A percentile compares a stretch with the other conserved stretches of the same genome.
These are phyloP conservation scores for Glutinoglossum americanum DNA, from an alignment of 495 filamentous ascomycete species.

Conservation along the genomic window DNA sequence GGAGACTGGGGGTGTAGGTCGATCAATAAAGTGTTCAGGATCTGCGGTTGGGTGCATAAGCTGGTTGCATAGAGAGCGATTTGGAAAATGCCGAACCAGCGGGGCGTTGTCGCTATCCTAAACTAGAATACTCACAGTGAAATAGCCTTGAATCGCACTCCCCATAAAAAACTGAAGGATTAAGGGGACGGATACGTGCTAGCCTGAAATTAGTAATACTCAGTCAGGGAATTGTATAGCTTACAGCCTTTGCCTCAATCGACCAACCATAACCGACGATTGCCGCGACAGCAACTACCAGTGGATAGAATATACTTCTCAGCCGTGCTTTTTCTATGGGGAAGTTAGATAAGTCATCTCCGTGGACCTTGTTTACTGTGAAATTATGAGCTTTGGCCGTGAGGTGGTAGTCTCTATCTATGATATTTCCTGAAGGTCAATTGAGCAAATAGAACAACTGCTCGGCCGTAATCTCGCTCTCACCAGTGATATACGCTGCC, in stretches of 20 bases:
- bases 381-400: no score
- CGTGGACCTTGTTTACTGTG: slow-evolving; percentile 24
- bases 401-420: no score
- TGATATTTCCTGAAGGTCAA: no score
- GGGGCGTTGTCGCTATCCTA: no score
- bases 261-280: slow-evolving; percentile 37
- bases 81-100: no score
- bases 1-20: slow-evolving; percentile 25
- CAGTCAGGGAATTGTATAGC: no score
- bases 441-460: no score
- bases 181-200: slow-evolving; percentile 25
- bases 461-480: no score
- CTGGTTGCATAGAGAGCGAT: no score
- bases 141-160: slow-evolving; percentile 28
- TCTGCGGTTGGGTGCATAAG: no score
- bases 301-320: slow-evolving; percentile 27
- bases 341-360: no score
- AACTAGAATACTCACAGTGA: slow-evolving; percentile 21
- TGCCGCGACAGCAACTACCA: slow-evolving; percentile 19
- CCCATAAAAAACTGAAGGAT: slow-evolving; percentile 34
- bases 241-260: slow-evolving; percentile 17
- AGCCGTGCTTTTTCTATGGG: slow-evolving; percentile 44
- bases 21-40: slow-evolving; percentile 13
- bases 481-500: slow-evolving; percentile 24
- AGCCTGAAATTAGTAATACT: slow-evolving; percentile 9